These are phyloP conservation scores for Boletales sp. DNA, from an alignment of 768 basidiomycete genomes.

Conservation along the genomic window DNA sequence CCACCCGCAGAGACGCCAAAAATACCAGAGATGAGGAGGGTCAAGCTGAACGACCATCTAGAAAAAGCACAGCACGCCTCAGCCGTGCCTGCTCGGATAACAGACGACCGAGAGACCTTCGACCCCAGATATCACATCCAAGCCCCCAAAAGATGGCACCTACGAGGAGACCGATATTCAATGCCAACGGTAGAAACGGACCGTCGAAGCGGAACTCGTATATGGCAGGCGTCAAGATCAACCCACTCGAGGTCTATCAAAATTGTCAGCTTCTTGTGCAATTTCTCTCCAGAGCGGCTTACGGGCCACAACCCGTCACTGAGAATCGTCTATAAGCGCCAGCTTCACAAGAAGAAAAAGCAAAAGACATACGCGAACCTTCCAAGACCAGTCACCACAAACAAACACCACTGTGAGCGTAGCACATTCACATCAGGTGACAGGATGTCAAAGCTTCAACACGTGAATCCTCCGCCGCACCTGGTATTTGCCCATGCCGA, in stretches of 20 bases:
- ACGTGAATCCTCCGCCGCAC: slow-evolving; percentile 14
- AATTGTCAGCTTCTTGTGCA: neutral
- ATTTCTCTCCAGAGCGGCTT: slow-evolving; percentile 3
- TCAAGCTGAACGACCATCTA: slow-evolving; percentile 53
- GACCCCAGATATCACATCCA: slow-evolving; percentile 50
- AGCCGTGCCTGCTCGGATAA: neutral
- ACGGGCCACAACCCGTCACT: slow-evolving; percentile 41
- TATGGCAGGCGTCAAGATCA: slow-evolving; percentile 46
- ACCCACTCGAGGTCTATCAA: slow-evolving; percentile 36
- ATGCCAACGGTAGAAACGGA: slow-evolving; percentile 48
- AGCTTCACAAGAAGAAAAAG: neutral
- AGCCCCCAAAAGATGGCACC: slow-evolving; percentile 49
- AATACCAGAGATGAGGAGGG: slow-evolving; percentile 48
- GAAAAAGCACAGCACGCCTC: too few relatives aligned
- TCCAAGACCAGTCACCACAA: slow-evolving; percentile 38
- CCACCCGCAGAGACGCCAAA: slow-evolving; percentile 52
- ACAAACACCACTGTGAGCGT: slow-evolving; percentile 32
- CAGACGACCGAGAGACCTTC: slow-evolving; percentile 29
- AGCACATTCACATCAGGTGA: neutral
- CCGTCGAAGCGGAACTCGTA: slow-evolving; percentile 46
- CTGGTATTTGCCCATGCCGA: slow-evolving; percentile 58
- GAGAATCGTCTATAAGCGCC: neutral
- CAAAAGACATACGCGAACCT: slow-evolving; percentile 36
- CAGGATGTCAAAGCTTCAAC: neutral
- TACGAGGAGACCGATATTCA: slow-evolving; percentile 50